phyloP scores from a whole-genome alignment of 768 basidiomycete species.

The Lentinula edodes region DNA sequence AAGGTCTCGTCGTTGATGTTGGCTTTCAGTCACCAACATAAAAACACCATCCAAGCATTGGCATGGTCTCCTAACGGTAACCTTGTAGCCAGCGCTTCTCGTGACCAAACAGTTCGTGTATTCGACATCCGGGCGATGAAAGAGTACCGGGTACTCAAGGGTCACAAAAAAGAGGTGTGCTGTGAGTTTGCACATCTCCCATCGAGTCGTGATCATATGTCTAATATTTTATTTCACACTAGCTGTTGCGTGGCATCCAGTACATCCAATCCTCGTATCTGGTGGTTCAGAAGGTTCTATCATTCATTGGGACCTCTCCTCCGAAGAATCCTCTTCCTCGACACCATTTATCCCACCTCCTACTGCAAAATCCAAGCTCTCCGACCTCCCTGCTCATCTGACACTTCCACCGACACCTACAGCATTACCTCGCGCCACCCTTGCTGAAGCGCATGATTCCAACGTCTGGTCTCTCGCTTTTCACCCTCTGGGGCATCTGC shows the following conservation, averaged over 20 bases:
- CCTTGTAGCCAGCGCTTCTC: conserved; percentile 88
- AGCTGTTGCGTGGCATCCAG: conserved; percentile 96
- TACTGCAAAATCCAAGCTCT: conserved; percentile 15
- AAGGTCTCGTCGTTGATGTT: neutral
- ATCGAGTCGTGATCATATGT: neutral
- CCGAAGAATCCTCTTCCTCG: conserved; percentile 41
- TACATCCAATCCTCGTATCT: conserved; percentile 86
- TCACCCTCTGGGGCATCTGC: conserved; percentile 93
- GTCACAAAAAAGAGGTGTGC: conserved; percentile 98
- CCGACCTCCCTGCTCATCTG: conserved; percentile 12
- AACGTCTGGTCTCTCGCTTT: conserved; percentile 95
- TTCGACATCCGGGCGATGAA: conserved; percentile 99
- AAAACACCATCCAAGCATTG: conserved; percentile 92
- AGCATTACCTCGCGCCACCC: conserved; percentile 67
- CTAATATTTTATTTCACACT: neutral
- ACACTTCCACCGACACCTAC: conserved; percentile 25
- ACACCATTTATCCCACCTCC: conserved; percentile 15
- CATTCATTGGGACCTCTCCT: conserved; percentile 87
- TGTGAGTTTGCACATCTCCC: conserved; percentile 44
- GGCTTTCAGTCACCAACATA: conserved; percentile 78
- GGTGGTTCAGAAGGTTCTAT: conserved; percentile 94
- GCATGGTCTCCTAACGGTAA: conserved; percentile 95
- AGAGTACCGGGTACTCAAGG: conserved; percentile 85
- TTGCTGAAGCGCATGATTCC: conserved; percentile 97
- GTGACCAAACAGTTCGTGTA: conserved; percentile 91